phyloP scores from a whole-genome alignment of 345 rosid genomes.

The Litchi chinensis region DNA sequence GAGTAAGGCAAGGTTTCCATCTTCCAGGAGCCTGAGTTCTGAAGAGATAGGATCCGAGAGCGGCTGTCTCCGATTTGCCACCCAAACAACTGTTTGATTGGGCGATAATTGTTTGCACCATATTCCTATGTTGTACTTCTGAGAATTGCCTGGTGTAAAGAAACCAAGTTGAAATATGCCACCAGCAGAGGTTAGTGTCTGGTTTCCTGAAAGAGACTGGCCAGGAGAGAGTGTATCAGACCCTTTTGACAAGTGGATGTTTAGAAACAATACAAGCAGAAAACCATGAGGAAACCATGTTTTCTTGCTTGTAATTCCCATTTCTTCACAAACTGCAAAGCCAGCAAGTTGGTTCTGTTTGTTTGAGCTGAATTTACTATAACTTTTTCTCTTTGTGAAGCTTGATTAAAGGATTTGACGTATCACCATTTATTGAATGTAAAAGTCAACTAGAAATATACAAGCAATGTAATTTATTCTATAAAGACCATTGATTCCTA shows the following conservation, averaged over 20 bases:
- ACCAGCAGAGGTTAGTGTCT: constrained; percentile 22
- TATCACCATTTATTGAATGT: background rate
- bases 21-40: constrained; percentile 10
- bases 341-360: background rate
- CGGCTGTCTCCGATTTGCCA: constrained; percentile 31
- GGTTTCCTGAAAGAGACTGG: constrained; percentile 19
- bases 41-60: constrained; percentile 19
- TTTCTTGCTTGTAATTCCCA: background rate
- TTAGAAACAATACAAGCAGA: background rate
- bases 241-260: background rate
- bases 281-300: background rate
- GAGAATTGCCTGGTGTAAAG: constrained; percentile 30
- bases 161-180: constrained; percentile 29
- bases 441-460: background rate
- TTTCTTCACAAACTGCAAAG: constrained; percentile 1
- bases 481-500: background rate
- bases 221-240: background rate
- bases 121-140: constrained; percentile 29
- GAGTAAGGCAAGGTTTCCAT: constrained; percentile 29
- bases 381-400: background rate
- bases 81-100: constrained; percentile 24
- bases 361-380: background rate
- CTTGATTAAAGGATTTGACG: background rate
- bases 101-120: constrained; percentile 24
- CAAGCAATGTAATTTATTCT: background rate